phyloP scores from a whole-genome alignment of 2,329 filamentous ascomycete species.

The Bipolaris bicolor region DNA sequence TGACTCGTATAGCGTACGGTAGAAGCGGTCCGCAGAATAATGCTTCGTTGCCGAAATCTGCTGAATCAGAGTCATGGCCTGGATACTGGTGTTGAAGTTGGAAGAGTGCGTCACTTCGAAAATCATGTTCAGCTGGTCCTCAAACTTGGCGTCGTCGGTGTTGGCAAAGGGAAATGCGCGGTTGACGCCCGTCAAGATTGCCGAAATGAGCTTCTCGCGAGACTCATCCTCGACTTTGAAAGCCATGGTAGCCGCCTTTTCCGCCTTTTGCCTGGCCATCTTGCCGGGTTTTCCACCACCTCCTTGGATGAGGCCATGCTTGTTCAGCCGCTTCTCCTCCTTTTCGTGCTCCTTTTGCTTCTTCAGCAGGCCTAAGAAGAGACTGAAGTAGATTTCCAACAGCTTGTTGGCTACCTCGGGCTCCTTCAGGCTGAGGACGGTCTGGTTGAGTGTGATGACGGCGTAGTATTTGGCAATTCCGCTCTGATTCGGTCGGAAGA shows the following conservation, averaged over 20 bases:
- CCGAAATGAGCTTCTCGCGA: conserved; percentile 89
- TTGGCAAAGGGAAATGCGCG: conserved; percentile 92
- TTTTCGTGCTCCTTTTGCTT: conserved; percentile 53
- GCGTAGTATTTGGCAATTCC: conserved; percentile 93
- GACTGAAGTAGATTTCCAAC: conserved; percentile 87
- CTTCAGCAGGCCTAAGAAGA: conserved; percentile 85
- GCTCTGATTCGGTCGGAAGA: conserved; percentile 87
- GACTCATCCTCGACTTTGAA: conserved; percentile 65
- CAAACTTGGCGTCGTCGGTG: conserved; percentile 79
- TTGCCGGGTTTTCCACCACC: conserved; percentile 61
- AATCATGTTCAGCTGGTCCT: conserved; percentile 88
- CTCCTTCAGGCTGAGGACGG: conserved; percentile 85
- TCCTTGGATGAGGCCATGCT: conserved; percentile 59
- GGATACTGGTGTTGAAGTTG: conserved; percentile 98
- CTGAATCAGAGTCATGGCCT: conserved; percentile 92
- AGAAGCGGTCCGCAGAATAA: conserved; percentile 86
- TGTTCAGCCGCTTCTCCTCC: conserved; percentile 52
- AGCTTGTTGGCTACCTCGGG: conserved; percentile 79
- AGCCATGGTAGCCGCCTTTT: conserved; percentile 52
- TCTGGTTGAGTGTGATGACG: conserved; percentile 96
- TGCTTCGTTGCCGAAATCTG: conserved; percentile 84
- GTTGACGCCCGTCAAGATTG: conserved; percentile 91
- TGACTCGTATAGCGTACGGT: conserved; percentile 93
- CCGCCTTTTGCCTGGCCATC: conserved; percentile 56
- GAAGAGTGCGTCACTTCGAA: conserved; percentile 97